These are phyloP conservation scores for Canavalia ensiformis DNA, from an alignment of 306 rosid genomes.

Conservation along the genomic window DNA sequence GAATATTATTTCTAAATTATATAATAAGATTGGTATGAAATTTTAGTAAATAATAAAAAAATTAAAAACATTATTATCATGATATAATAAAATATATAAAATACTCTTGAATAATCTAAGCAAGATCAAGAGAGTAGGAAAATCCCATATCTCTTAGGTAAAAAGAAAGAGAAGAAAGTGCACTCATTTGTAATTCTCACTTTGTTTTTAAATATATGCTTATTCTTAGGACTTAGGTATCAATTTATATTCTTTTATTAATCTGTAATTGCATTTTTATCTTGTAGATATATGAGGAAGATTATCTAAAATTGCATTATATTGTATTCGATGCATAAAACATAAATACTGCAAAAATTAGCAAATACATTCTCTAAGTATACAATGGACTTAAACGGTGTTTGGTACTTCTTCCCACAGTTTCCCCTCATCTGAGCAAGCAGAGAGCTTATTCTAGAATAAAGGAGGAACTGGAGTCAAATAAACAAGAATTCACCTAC, in stretches of 20 bases:
- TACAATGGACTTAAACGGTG: not conserved
- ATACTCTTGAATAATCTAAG: no score
- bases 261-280: not conserved
- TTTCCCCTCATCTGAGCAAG: not conserved
- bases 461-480: conserved; percentile 51
- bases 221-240: not conserved
- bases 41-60: no score
- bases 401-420: conserved; percentile 18
- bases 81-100: no score
- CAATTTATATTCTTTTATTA: not conserved
- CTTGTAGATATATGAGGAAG: not conserved
- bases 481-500: conserved; percentile 60
- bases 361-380: not conserved
- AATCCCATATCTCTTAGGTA: no score
- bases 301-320: not conserved
- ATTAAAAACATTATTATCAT: no score
- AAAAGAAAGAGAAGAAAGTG: no score
- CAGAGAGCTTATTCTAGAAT: conserved; percentile 38
- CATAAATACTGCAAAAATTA: not conserved
- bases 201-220: not conserved
- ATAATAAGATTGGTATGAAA: no score
- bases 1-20: no score
- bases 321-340: not conserved
- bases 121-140: no score
- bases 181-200: no score